phyloP scores from a whole-genome alignment of 2,329 filamentous ascomycete species.

The Hansfordia pulvinata region DNA sequence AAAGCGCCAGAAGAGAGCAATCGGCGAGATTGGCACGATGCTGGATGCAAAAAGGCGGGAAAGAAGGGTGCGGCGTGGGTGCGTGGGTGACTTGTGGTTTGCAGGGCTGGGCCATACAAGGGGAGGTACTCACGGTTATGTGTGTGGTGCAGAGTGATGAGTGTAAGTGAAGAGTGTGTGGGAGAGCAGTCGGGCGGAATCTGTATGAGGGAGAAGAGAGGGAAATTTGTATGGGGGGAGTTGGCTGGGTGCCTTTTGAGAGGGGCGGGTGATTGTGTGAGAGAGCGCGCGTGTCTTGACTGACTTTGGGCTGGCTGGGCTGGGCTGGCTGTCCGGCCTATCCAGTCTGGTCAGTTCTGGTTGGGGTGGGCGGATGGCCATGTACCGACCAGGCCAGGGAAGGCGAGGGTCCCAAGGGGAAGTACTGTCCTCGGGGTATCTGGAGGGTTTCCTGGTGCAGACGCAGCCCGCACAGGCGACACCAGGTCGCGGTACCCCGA shows the following conservation, averaged over 20 bases:
- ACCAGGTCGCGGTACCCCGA: too few relatives aligned
- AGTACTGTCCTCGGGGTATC: too few relatives aligned
- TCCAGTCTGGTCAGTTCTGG: too few relatives aligned
- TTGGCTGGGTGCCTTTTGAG: conserved; percentile 47
- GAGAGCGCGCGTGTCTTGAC: too few relatives aligned
- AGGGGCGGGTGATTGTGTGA: conserved; percentile 50
- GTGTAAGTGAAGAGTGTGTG: conserved; percentile 33
- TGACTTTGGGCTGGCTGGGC: neutral
- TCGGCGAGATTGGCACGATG: neutral
- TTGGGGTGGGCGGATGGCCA: too few relatives aligned
- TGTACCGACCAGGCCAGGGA: too few relatives aligned
- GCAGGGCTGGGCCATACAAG: conserved; percentile 21
- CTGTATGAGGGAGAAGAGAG: conserved; percentile 49
- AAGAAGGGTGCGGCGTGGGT: conserved; percentile 2
- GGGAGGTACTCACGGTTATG: conserved; percentile 39
- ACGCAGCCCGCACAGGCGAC: too few relatives aligned
- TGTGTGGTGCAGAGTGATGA: conserved; percentile 27
- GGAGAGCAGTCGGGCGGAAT: conserved; percentile 37
- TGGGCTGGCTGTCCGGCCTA: neutral
- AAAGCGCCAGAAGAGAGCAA: too few relatives aligned
- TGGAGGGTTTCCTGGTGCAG: too few relatives aligned
- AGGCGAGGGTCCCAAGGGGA: too few relatives aligned
- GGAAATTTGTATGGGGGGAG: conserved; percentile 41
- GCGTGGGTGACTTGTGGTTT: conserved; percentile 25
- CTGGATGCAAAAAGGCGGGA: neutral